These are phyloP conservation scores for Phytophthora ramorum DNA, from an alignment of 352 stramenopile genomes.

Conservation along the genomic window DNA sequence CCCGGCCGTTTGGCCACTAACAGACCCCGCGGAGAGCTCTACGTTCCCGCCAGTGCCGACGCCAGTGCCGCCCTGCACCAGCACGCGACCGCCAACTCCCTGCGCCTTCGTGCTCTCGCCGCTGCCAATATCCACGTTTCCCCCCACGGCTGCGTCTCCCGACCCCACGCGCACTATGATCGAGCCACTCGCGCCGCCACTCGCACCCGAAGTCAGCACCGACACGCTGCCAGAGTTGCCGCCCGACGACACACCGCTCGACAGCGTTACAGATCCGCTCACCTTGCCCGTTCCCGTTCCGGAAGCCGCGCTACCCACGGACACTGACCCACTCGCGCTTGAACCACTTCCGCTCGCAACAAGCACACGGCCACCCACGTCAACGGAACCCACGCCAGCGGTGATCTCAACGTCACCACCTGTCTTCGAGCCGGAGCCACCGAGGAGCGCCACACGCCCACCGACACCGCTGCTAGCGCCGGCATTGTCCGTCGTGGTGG, in stretches of 20 bases:
- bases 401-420: slow-evolving; percentile 6
- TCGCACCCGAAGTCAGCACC: background rate
- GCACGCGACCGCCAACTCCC: background rate
- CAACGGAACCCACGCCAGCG: slow-evolving; percentile 1
- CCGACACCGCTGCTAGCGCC: slow-evolving; percentile 9
- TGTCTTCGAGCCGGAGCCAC: slow-evolving; percentile 2
- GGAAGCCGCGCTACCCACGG: background rate
- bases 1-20: no score
- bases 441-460: slow-evolving; percentile 10
- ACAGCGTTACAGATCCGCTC: slow-evolving; percentile 13
- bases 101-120: background rate
- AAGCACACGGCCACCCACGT: slow-evolving; percentile 1
- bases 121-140: slow-evolving; percentile 1
- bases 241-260: background rate
- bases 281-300: slow-evolving; percentile 5
- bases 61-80: background rate
- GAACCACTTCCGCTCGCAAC: slow-evolving; percentile 1
- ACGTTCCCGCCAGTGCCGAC: slow-evolving; percentile 4
- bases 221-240: slow-evolving; percentile 7
- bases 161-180: no score
- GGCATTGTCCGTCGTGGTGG: background rate
- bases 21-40: background rate
- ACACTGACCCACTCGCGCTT: slow-evolving; percentile 7
- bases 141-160: no score
- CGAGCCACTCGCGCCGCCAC: background rate